Conservation (phyloP, 331 rosid genomes). For the Cydonia oblonga region DNA sequence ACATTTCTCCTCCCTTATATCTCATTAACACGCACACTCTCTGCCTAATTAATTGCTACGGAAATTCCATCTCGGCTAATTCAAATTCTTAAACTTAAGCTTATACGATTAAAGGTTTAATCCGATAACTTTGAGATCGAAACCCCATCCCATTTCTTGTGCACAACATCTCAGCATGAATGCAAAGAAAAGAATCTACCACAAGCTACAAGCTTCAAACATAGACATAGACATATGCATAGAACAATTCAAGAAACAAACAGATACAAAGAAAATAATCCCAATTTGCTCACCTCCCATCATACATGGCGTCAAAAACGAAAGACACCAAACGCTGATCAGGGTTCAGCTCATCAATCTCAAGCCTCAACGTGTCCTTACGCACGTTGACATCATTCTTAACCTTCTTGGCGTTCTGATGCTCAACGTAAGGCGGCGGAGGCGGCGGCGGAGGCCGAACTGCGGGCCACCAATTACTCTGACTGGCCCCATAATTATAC, state of each 20-base stretch:
- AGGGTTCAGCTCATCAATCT: conserved; percentile 49
- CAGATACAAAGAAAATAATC: not conserved
- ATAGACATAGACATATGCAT: not conserved
- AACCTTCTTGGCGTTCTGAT: conserved; percentile 69
- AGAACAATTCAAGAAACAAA: not conserved
- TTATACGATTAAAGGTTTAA: not conserved
- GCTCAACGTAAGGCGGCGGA: conserved; percentile 65
- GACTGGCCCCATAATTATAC: conserved; percentile 27
- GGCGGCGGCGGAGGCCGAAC: conserved; percentile 19
- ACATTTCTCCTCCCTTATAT: not conserved
- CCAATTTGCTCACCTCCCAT: conserved; percentile 51
- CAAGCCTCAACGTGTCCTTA: conserved; percentile 53
- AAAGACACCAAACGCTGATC: conserved; percentile 66
- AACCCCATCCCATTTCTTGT: not conserved
- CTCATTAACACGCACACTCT: not conserved
- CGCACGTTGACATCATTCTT: conserved; percentile 63
- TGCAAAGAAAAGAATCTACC: not conserved
- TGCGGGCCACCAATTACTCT: conserved; percentile 35
- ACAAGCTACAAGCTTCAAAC: not conserved
- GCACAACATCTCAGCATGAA: not conserved
- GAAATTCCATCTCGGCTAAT: not conserved
- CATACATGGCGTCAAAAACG: conserved; percentile 71
- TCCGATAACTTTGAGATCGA: not conserved
- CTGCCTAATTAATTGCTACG: not conserved
- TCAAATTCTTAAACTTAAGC: not conserved